Base-by-base conservation (phyloP, 2,329 filamentous ascomycete genomes). In the Dactylellina sp. region DNA sequence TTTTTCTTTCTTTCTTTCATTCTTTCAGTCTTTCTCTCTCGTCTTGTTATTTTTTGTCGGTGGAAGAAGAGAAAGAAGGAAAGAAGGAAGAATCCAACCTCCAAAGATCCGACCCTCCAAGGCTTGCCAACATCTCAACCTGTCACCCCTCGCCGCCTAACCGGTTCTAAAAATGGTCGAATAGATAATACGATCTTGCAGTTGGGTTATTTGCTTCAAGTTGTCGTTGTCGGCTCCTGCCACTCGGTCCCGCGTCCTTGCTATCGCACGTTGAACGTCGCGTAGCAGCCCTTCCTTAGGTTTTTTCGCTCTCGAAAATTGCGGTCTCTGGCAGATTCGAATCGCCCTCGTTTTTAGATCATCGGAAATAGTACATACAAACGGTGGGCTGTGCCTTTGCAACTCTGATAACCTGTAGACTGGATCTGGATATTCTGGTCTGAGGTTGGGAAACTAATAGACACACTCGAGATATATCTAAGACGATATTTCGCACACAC, bases 221-320 rank as follows among this genome's bases (percentile, higher is more conserved):
- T 46, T 39, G 49, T 65, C 24, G 39, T 25, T 65, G 18, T 37
- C 16, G n/a, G 37, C 42, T 11, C 7, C 25, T n/a, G 49, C 25
- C 28, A 16, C 49, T 37, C 49, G 14, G 12, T 22, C 28, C 16
- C 24, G 28, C 9, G 28, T 32, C 28, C 28, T 16, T 18, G 62
- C 62, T 66, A 20, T 60, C 46, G 70, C 70, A 57, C 70, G 70
- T 74, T 66, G 70, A 74, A 28, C 70, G 70, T 74, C 32, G 61
- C 70, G 57, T 44, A 66, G 61, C 70, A 32, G 65, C 70, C 70
- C 22, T 46, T 74, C 61, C 28, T 62, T 74, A 35, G 12, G 20
- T 64, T 37, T 49, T 53, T 24, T 35, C 28, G 56, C 24, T 44
- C 11, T 35, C 50, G 24, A 52, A 40, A 42, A 18, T 47, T 37